phyloP scores from a whole-genome alignment of 352 stramenopile species.

The Sclerospora graminicola region DNA sequence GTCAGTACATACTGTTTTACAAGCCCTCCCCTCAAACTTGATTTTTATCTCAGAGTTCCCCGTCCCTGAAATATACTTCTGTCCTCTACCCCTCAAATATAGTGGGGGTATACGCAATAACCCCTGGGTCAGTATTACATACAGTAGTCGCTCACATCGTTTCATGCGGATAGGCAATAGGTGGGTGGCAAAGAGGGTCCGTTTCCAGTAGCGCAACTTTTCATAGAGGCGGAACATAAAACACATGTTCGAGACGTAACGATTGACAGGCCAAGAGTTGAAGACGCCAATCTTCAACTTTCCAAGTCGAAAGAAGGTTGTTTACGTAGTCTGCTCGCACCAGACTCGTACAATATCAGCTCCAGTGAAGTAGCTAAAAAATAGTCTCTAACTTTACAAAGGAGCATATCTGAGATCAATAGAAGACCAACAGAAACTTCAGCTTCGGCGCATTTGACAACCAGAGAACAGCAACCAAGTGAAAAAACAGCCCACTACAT shows the following conservation, averaged over 20 bases:
- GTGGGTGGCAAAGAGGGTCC: slow-evolving; percentile 7
- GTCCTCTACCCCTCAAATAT: too few relatives aligned
- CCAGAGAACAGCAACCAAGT: background rate
- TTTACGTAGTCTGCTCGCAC: slow-evolving; percentile 16
- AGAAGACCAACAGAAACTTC: background rate
- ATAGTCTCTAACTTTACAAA: too few relatives aligned
- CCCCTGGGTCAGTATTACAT: too few relatives aligned
- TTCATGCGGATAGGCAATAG: background rate
- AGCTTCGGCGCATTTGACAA: slow-evolving; percentile 3
- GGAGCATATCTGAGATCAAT: too few relatives aligned
- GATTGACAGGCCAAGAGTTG: slow-evolving; percentile 9
- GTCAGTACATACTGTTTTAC: slow-evolving; percentile 3
- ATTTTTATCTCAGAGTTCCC: too few relatives aligned
- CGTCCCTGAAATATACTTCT: too few relatives aligned
- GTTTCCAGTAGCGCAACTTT: slow-evolving; percentile 5
- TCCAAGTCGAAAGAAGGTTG: slow-evolving; percentile 3
- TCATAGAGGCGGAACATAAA: slow-evolving; percentile 12
- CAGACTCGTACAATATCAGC: slow-evolving; percentile 11
- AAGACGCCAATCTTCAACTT: slow-evolving; percentile 18
- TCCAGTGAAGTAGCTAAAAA: slow-evolving; percentile 6
- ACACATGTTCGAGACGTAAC: background rate
- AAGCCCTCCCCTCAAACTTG: too few relatives aligned
- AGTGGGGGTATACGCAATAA: too few relatives aligned
- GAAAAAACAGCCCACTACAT: slow-evolving; percentile 3
- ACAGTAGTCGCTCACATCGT: slow-evolving; percentile 2